Evolutionary conservation across 2,329 filamentous ascomycete genomes (phyloP).

Genomic region (Pyricularia sp.): DNA sequence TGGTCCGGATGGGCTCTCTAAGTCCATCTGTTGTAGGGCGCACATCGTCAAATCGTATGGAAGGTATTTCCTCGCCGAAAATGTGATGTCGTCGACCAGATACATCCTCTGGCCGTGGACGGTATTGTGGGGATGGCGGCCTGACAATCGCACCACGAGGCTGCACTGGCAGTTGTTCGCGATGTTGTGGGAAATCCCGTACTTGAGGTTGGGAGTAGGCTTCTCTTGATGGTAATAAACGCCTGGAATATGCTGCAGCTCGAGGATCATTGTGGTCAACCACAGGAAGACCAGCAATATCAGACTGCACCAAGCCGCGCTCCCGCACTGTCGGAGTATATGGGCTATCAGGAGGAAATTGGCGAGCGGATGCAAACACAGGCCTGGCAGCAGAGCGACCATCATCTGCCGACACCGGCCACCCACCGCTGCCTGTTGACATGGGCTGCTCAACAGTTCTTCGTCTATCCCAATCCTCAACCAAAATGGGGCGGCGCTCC

Average conservation of each 20-base stretch:
- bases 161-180: neutral
- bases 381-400: neutral
- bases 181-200: neutral
- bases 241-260: neutral
- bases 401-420: neutral
- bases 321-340: neutral
- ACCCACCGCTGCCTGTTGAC: neutral
- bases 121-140: neutral
- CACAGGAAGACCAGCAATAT: neutral
- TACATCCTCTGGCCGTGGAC: neutral
- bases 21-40: neutral
- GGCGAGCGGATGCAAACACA: neutral
- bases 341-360: neutral
- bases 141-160: neutral
- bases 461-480: constrained; percentile 4
- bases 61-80: neutral
- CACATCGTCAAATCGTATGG: neutral
- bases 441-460: neutral
- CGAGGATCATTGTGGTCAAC: neutral
- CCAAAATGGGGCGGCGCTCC: constrained; percentile 4
- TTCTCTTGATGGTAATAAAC: neutral
- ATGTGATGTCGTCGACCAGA: neutral
- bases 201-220: neutral
- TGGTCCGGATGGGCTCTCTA: neutral
- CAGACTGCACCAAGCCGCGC: neutral